Percentiles rank a stretch among this genome's conserved stretches.
Conservation (phyloP, 371 early-diverging fungal genomes). For the Mucor velutinosus region DNA sequence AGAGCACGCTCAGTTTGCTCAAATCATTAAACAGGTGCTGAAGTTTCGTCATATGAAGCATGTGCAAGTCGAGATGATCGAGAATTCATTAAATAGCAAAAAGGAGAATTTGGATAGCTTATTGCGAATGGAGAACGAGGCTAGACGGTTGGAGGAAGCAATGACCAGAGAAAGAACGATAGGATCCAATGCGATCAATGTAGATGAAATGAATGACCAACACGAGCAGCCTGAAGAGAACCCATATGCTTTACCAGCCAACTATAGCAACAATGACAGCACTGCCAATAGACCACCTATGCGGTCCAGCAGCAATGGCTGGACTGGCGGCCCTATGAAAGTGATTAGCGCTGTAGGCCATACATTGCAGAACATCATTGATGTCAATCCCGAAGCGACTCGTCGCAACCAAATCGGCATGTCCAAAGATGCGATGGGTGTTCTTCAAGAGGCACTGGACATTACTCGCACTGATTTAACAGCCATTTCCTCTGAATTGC, state of each 20-base stretch:
- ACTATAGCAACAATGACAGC: background rate
- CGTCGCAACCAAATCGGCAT: slow-evolving; percentile 88
- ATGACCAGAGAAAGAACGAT: slow-evolving; percentile 53
- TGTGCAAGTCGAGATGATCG: slow-evolving; percentile 80
- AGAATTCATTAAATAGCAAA: slow-evolving; percentile 73
- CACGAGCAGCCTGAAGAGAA: slow-evolving; percentile 22
- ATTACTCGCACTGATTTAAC: slow-evolving; percentile 70
- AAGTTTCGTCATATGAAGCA: slow-evolving; percentile 84
- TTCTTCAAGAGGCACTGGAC: slow-evolving; percentile 79
- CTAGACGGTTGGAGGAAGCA: slow-evolving; percentile 82
- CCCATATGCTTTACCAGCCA: slow-evolving; percentile 12
- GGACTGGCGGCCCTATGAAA: slow-evolving; percentile 46
- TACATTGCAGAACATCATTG: slow-evolving; percentile 86
- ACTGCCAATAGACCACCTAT: slow-evolving; percentile 10
- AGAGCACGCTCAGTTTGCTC: slow-evolving; percentile 88
- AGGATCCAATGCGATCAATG: slow-evolving; percentile 32
- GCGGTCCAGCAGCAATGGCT: slow-evolving; percentile 32
- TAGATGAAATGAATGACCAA: slow-evolving; percentile 29
- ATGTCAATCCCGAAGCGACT: slow-evolving; percentile 92
- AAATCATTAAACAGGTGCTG: slow-evolving; percentile 82
- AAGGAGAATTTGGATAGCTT: slow-evolving; percentile 66
- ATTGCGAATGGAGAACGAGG: slow-evolving; percentile 81
- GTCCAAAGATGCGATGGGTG: slow-evolving; percentile 79
- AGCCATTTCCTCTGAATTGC: slow-evolving; percentile 77
- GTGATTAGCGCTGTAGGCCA: slow-evolving; percentile 71